Evolutionary conservation across 805 yeast genomes (phyloP).

Genomic region (Torulaspora franciscae): DNA sequence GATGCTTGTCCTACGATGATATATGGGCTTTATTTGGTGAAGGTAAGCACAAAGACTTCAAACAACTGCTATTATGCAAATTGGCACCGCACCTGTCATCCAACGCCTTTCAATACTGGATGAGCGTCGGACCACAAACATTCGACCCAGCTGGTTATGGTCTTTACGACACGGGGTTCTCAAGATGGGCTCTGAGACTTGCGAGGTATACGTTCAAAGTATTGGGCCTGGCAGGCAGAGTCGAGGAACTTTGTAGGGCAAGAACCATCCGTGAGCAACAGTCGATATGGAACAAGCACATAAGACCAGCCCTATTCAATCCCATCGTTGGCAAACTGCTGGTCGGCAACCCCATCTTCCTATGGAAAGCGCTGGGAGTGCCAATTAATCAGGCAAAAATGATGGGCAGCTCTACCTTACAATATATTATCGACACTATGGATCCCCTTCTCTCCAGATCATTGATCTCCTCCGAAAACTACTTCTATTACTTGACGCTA

Average conservation of each 20-base stretch:
- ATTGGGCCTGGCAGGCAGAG: conserved; percentile 48
- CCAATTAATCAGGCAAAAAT: conserved; percentile 78
- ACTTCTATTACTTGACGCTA: conserved; percentile 68
- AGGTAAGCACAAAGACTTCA: conserved; percentile 56
- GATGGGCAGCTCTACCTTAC: conserved; percentile 68
- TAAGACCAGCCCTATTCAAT: conserved; percentile 67
- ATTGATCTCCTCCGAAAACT: conserved; percentile 64
- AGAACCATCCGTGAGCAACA: conserved; percentile 58
- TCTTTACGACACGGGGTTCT: conserved; percentile 74
- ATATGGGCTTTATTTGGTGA: conserved; percentile 75
- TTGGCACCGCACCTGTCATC: conserved; percentile 71
- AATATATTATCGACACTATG: conserved; percentile 70
- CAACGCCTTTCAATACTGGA: conserved; percentile 78
- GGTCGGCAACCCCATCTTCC: conserved; percentile 76
- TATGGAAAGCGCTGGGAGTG: conserved; percentile 89
- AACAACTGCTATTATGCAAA: conserved; percentile 47
- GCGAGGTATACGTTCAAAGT: conserved; percentile 55
- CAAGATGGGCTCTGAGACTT: conserved; percentile 78
- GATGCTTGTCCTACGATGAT: conserved; percentile 51
- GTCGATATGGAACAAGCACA: conserved; percentile 54
- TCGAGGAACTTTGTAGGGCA: conserved; percentile 53
- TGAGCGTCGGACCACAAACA: conserved; percentile 53
- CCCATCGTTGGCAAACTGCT: conserved; percentile 61
- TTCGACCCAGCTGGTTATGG: conserved; percentile 56
- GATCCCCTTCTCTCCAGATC: conserved; percentile 68